Evolutionary conservation across 2,329 filamentous ascomycete genomes (phyloP), one percentile per base, ranked within the genome.

Genomic region (Diaporthe ilicicola): DNA sequence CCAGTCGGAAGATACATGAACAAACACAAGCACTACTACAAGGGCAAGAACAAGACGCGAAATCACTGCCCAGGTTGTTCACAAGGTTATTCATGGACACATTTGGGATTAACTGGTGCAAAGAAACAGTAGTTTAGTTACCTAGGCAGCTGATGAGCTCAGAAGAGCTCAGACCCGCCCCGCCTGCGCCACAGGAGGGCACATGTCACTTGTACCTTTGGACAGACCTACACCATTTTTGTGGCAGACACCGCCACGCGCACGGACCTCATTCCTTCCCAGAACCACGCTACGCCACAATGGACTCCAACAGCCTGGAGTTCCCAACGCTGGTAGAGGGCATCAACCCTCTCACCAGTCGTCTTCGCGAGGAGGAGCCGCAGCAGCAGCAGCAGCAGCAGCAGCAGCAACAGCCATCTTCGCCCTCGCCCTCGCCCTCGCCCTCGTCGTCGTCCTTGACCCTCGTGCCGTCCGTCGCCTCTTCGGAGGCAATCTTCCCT

Each of bases 261-360:
- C 59, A 64, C 59, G 59, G 59, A 24, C 17, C 44, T 19, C 44
- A 9, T 3, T 17, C 10, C 10, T 67, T 24, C n/a, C 17, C 1
- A n/a, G 17, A 10, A 19, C n/a, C 15, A 39, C 17, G 5, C 34
- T 46, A 17, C 44, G 64, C 69, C 69, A 71, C 69, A 62, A 55
- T 71, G 64, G 61, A 51, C n/a, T 37, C 46, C 22, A 22, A 22
- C 19, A 29, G 29, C 32, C 13, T 56, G 44, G 53, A 59, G 66
- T 29, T 59, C 34, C 53, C 53, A 27, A 68, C 66, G 17, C 53
- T 68, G 66, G 66, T 68, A 8, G 44, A 68, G 29, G 66, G 66
- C 32, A 32, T 46, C 29, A 68, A 59, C 53, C 53, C 65, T 59
- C 53, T 59, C n/a, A 59, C 42, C 39, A 39, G 42, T 22, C 27